These are phyloP conservation scores for Oxyria digyna DNA, from an alignment of 148 eudicot genomes.

Conservation along the genomic window DNA sequence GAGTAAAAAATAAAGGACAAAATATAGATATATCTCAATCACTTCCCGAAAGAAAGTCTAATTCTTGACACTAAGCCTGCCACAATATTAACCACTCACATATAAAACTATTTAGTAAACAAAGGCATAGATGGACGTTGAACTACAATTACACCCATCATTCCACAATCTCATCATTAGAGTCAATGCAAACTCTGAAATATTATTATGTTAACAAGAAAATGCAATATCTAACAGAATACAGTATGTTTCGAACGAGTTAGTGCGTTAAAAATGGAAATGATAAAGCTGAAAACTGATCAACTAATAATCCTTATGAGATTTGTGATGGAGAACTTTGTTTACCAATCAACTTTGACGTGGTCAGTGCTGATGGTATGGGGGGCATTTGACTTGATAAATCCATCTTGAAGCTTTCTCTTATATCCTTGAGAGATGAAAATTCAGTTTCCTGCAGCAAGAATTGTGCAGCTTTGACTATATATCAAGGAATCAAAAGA, in stretches of 20 bases:
- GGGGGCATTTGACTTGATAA: not conserved
- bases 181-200: not conserved
- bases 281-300: not conserved
- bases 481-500: too few relatives aligned
- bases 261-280: not conserved
- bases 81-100: not conserved
- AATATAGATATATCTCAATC: too few relatives aligned
- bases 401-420: conserved; percentile 49
- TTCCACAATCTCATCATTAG: not conserved
- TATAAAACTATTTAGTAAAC: not conserved
- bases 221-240: not conserved
- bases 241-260: not conserved
- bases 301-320: not conserved
- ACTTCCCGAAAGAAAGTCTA: not conserved
- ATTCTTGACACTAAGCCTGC: not conserved
- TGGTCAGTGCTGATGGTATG: not conserved
- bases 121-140: not conserved
- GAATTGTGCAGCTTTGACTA: not conserved
- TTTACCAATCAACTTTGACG: not conserved
- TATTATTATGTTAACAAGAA: not conserved
- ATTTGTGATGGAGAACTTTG: not conserved
- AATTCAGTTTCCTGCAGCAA: conserved; percentile 45
- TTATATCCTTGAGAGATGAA: conserved; percentile 34
- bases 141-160: not conserved
- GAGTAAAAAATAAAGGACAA: too few relatives aligned